phyloP scores from a whole-genome alignment of 1,139 yeast genomes.

The Tardiomyces digboiensis region DNA sequence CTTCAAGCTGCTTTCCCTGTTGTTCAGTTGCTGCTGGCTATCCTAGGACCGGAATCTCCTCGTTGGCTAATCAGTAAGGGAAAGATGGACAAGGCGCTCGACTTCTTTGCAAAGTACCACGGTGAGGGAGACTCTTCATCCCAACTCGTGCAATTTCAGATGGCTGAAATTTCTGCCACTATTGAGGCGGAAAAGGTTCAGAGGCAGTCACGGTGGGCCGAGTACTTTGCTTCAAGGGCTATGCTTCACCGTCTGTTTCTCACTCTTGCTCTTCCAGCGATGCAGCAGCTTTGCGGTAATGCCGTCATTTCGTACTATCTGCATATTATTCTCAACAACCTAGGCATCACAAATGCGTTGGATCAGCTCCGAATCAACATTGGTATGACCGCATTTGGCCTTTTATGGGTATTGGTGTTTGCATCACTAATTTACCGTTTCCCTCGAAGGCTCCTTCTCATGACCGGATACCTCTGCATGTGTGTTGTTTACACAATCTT shows the following conservation, averaged over 20 bases:
- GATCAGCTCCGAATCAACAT: slow-evolving; percentile 33
- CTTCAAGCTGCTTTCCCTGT: slow-evolving; percentile 46
- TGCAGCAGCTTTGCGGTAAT: slow-evolving; percentile 29
- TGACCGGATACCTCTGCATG: slow-evolving; percentile 21
- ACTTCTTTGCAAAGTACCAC: slow-evolving; percentile 39
- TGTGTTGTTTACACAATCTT: slow-evolving; percentile 11
- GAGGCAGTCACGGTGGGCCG: slow-evolving; percentile 25
- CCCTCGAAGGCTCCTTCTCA: slow-evolving; percentile 23
- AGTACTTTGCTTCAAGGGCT: slow-evolving; percentile 28
- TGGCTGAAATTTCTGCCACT: slow-evolving; percentile 41
- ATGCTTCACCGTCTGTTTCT: slow-evolving; percentile 33
- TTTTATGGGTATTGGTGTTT: slow-evolving; percentile 18
- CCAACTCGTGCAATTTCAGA: not conserved
- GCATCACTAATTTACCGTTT: slow-evolving; percentile 17
- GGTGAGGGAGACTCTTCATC: slow-evolving; percentile 38
- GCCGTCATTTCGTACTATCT: slow-evolving; percentile 36
- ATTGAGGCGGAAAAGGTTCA: slow-evolving; percentile 48
- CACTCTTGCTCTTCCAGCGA: slow-evolving; percentile 22
- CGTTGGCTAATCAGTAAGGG: slow-evolving; percentile 60
- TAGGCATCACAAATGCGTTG: slow-evolving; percentile 30
- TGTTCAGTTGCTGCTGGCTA: slow-evolving; percentile 34
- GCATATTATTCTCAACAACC: slow-evolving; percentile 31
- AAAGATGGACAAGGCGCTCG: slow-evolving; percentile 48
- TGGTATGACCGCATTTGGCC: slow-evolving; percentile 13
- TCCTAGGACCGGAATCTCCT: slow-evolving; percentile 58